Evolutionary conservation across 805 yeast genomes (phyloP).

Genomic region (Yamadazyma sp.): DNA sequence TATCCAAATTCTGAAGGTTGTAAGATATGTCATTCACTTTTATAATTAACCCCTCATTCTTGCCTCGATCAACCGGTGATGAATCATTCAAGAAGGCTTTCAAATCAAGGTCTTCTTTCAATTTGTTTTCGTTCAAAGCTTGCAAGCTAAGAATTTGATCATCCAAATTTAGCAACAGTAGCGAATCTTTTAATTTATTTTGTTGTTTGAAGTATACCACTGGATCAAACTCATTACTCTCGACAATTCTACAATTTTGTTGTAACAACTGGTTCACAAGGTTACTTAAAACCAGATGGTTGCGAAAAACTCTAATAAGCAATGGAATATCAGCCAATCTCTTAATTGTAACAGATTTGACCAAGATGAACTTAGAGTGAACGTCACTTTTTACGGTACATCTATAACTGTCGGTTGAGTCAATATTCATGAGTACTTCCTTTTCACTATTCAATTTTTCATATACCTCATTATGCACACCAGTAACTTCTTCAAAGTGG

Average conservation of each 20-base stretch:
- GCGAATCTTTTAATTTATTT: constrained; percentile 32
- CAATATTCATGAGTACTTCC: constrained; percentile 8
- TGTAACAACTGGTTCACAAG: constrained; percentile 12
- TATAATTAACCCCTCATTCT: constrained; percentile 22
- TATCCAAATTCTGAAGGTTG: constrained; percentile 6
- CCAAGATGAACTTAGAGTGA: constrained; percentile 22
- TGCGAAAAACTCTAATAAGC: constrained; percentile 31
- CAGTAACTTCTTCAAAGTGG: constrained; percentile 1
- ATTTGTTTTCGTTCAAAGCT: constrained; percentile 22
- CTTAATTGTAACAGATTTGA: constrained; percentile 24
- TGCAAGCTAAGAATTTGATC: constrained; percentile 38
- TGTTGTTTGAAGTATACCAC: constrained; percentile 10
- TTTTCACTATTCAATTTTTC: constrained; percentile 15
- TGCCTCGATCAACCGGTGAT: constrained; percentile 14
- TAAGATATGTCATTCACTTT: constrained; percentile 22
- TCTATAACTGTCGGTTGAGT: neutral
- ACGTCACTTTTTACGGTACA: constrained; percentile 10
- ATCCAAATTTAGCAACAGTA: constrained; percentile 35
- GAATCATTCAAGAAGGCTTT: constrained; percentile 28
- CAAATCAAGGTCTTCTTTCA: constrained; percentile 17
- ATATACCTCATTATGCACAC: constrained; percentile 1
- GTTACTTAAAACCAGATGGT: constrained; percentile 29
- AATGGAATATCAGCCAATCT: constrained; percentile 25
- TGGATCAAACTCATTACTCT: constrained; percentile 12
- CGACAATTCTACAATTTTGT: constrained; percentile 8